Percentiles rank a stretch among this genome's conserved stretches.
These are phyloP conservation scores for Pythium dissimile DNA, from an alignment of 352 stramenopile species.

Conservation along the genomic window DNA sequence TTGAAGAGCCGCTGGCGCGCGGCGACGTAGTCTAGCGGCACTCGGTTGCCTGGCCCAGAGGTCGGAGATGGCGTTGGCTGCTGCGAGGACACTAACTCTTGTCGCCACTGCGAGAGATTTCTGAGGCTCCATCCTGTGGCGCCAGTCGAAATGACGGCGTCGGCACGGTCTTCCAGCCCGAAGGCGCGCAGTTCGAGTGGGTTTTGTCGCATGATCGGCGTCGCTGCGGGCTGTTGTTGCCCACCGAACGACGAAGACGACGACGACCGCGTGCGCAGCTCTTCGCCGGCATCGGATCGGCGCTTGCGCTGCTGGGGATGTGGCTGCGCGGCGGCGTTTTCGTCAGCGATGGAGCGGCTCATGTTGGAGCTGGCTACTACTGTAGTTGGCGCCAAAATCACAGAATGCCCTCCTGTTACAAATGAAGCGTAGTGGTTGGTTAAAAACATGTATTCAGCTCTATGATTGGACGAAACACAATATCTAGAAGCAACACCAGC, in stretches of 20 bases:
- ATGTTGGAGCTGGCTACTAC: not conserved
- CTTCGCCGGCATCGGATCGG: slow-evolving; percentile 14
- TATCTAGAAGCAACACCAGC: slow-evolving; percentile 86
- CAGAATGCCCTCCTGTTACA: not conserved
- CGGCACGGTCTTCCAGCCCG: slow-evolving; percentile 70
- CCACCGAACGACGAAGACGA: not conserved
- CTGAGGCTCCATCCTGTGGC: slow-evolving; percentile 49
- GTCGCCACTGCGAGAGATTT: slow-evolving; percentile 64
- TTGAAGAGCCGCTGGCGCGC: slow-evolving; percentile 70
- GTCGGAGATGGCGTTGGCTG: no score
- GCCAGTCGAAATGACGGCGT: slow-evolving; percentile 58
- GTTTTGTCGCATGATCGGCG: slow-evolving; percentile 15
- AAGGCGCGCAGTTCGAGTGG: slow-evolving; percentile 60
- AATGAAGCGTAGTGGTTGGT: no score
- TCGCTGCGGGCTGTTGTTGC: not conserved
- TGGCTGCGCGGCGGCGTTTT: not conserved
- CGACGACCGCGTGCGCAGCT: not conserved
- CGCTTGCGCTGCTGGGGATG: slow-evolving; percentile 15
- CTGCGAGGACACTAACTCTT: slow-evolving; percentile 29
- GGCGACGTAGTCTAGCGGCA: slow-evolving; percentile 42
- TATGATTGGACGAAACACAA: slow-evolving; percentile 13
- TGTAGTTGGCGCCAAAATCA: not conserved
- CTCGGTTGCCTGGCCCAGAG: no score
- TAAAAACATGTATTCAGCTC: no score
- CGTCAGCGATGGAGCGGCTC: not conserved